Evolutionary conservation across 495 filamentous ascomycete species (phyloP), one percentile per base, ranked within the genome.

Genomic region (Penicillium turbatum): DNA sequence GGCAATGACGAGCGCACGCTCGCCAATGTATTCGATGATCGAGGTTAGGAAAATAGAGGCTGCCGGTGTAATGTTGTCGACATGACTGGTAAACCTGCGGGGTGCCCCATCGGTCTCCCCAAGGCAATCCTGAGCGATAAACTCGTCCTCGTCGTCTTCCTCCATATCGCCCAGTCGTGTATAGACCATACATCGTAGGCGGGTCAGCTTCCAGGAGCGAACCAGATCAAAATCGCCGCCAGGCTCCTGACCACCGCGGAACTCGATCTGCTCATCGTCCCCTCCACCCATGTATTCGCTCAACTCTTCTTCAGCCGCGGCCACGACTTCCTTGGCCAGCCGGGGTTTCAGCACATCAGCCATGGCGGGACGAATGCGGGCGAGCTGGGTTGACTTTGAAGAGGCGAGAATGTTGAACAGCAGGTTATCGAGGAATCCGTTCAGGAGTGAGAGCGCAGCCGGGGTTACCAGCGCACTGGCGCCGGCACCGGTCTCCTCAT

Each of bases 121-220:
- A 5, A 88, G 76, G 37, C 85, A 79, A 31, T 91, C 87, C 58
- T 86, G 79, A 41, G 86, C 78, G 60, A 90, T 87, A 58, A 85
- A 89, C 56, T 82, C 83, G 63, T 96, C 90, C 66, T 98, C 93
- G 47, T 97, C 95, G 60, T 97, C 90, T 71, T 96, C 92, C 68
- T 99, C 95, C 81, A 99, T 83, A 61, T 99, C 93, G 21, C 95
- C 95, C 12, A 99, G 73, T 10, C 91, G 90, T 6, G 90, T 97
- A 66, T 97, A 97, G 15, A 97, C 92, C 95, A 99, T 97, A 64
- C 92, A 93, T 48, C 93, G 83, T 50, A 99, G 72, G 44, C 95
- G 85, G 1, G 90, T 92, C 46, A 92, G 79, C 69, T 90, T 96
- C 91, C 92, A 99, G 12, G 90, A 84, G 41, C 86, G 74, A 62